phyloP scores from a whole-genome alignment of 768 basidiomycete genomes.

The Russula vinacea region DNA sequence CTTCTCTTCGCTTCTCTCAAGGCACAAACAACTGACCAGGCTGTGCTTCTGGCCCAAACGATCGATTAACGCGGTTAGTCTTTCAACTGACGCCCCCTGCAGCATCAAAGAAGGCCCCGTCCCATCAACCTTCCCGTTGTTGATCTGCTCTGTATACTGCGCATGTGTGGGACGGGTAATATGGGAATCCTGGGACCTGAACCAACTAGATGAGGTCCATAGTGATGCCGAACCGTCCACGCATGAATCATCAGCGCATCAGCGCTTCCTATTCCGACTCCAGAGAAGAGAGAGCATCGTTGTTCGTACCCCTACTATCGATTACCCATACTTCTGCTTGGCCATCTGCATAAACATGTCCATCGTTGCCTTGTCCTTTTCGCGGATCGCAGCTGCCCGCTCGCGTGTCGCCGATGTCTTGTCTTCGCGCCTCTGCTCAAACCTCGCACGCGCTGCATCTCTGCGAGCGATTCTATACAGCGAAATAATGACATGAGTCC shows the following conservation, averaged over 20 bases:
- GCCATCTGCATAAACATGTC: constrained; percentile 93
- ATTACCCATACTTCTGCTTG: constrained; percentile 79
- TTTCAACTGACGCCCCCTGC: neutral
- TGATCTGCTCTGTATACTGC: neutral
- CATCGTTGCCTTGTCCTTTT: constrained; percentile 91
- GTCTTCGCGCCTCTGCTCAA: constrained; percentile 60
- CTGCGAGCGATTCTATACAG: constrained; percentile 61
- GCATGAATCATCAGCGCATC: neutral
- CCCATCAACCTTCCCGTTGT: neutral
- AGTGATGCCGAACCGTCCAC: neutral
- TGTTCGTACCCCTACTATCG: too few relatives aligned
- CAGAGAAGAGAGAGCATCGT: too few relatives aligned
- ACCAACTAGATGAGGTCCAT: neutral
- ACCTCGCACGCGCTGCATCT: constrained; percentile 66
- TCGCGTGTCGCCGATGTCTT: constrained; percentile 54
- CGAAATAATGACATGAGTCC: constrained; percentile 9
- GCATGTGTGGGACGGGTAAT: neutral
- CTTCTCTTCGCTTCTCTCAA: too few relatives aligned
- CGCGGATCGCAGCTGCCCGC: constrained; percentile 56
- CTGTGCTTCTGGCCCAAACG: neutral
- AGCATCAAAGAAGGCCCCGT: neutral
- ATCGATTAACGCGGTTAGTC: neutral
- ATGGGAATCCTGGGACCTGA: neutral
- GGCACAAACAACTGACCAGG: neutral
- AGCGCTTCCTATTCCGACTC: neutral